phyloP scores from a whole-genome alignment of 495 filamentous ascomycete species.

The Neurospora cerealis region DNA sequence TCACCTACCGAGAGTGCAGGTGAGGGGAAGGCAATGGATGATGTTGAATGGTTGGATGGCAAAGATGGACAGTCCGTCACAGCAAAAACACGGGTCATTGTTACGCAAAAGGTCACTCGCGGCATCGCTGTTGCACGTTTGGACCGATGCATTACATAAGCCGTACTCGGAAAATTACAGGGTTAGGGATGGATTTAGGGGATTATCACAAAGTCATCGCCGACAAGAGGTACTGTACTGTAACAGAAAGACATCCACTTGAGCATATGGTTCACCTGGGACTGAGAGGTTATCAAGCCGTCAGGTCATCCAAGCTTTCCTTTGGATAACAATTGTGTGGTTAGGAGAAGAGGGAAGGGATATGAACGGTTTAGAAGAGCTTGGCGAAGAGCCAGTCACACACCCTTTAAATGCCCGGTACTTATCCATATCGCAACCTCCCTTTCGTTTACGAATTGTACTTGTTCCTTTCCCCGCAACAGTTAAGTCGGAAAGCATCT shows the following conservation, averaged over 20 bases:
- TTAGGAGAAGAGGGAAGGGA: not conserved
- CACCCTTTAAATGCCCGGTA: not conserved
- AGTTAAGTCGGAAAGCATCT: not conserved
- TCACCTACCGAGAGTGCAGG: not conserved
- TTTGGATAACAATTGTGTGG: not conserved
- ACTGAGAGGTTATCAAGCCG: not conserved
- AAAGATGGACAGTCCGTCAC: not conserved
- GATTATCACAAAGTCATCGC: not conserved
- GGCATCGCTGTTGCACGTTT: not conserved
- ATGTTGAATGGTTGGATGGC: not conserved
- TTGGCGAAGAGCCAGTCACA: not conserved
- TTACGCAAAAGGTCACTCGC: not conserved
- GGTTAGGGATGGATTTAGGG: not conserved
- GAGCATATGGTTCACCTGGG: not conserved
- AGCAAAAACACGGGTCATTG: not conserved
- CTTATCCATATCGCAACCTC: not conserved
- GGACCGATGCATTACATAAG: not conserved
- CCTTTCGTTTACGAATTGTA: not conserved
- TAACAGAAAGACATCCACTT: not conserved
- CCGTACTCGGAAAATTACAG: not conserved
- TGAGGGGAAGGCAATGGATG: conserved; percentile 5
- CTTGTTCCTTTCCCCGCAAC: not conserved
- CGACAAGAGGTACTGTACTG: not conserved
- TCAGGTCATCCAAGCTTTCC: not conserved
- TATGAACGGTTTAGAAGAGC: not conserved